These are phyloP conservation scores for Diaporthe eres DNA, from an alignment of 2,329 filamentous ascomycete genomes.

Conservation along the genomic window DNA sequence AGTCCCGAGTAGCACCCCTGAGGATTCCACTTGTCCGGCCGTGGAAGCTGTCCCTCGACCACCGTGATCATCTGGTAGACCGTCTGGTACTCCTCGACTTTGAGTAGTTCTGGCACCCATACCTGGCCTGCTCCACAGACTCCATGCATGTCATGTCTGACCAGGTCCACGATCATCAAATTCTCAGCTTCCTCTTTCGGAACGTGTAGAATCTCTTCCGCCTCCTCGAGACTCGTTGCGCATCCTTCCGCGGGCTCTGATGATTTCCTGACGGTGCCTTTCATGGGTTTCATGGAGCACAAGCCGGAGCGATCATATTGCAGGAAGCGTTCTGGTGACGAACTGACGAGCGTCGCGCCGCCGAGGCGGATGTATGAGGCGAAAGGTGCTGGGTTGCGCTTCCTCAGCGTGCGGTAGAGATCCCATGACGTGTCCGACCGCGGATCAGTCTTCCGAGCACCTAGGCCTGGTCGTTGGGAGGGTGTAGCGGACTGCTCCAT, in stretches of 20 bases:
- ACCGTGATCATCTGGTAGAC: constrained; percentile 94
- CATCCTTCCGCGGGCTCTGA: constrained; percentile 58
- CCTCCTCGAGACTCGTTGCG: constrained; percentile 73
- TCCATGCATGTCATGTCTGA: constrained; percentile 93
- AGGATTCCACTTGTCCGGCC: constrained; percentile 27
- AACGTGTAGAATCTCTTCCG: constrained; percentile 79
- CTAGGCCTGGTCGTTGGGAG: constrained; percentile 39
- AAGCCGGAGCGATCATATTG: constrained; percentile 65
- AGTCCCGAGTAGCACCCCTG: constrained; percentile 70
- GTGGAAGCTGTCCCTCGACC: constrained; percentile 77
- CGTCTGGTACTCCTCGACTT: constrained; percentile 90
- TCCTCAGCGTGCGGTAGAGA: constrained; percentile 79
- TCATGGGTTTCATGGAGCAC: constrained; percentile 92
- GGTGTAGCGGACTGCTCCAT: constrained; percentile 42
- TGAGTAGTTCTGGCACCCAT: constrained; percentile 81
- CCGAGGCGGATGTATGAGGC: constrained; percentile 84
- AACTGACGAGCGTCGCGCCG: constrained; percentile 79
- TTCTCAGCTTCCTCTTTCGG: constrained; percentile 97
- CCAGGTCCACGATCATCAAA: constrained; percentile 97
- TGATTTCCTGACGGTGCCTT: constrained; percentile 91
- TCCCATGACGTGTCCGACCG: constrained; percentile 68
- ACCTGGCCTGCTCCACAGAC: constrained; percentile 84
- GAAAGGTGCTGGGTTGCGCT: constrained; percentile 85
- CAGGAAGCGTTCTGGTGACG: constrained; percentile 92
- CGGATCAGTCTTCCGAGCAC: constrained; percentile 31